Conservation (phyloP, 164 flowering plant species). For the Nymphaea colorata region DNA sequence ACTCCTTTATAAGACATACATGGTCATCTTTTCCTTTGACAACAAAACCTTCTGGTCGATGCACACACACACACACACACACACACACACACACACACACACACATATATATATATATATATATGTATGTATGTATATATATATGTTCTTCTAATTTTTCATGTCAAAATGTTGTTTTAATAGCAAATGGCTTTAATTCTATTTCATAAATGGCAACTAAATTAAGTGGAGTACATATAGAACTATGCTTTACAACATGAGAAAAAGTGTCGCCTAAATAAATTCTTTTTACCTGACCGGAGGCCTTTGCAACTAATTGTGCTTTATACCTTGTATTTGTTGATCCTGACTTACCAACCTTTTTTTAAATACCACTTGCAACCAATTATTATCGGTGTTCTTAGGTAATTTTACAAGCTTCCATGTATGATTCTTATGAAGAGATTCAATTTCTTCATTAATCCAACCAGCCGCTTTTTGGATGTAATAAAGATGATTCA, state of each 20-base stretch:
- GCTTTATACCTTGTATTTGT: constrained; percentile 1
- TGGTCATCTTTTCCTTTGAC: constrained; percentile 2
- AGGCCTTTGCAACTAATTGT: background rate
- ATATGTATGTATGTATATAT: no score
- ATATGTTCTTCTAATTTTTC: constrained; percentile 5
- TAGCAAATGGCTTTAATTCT: constrained; percentile 3
- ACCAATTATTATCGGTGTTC: background rate
- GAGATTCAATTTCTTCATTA: constrained; percentile 4
- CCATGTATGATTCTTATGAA: constrained; percentile 4
- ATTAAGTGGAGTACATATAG: background rate
- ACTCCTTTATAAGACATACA: constrained; percentile 6
- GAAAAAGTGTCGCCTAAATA: constrained; percentile 3
- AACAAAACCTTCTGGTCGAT: background rate
- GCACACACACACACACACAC: no score
- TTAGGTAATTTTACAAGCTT: background rate
- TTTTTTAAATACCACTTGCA: constrained; percentile 5
- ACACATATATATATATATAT: no score
- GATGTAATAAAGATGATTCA: no score
- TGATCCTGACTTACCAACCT: background rate
- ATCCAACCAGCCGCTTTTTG: constrained; percentile 7
- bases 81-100: no score
- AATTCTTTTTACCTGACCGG: constrained; percentile 1
- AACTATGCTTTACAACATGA: background rate
- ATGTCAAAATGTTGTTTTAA: constrained; percentile 4
- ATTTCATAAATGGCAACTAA: constrained; percentile 2